Evolutionary conservation across 1,284 basidiomycete species (phyloP), one percentile per base, ranked within the genome.

Genomic region (Ustilago cynodontis): DNA sequence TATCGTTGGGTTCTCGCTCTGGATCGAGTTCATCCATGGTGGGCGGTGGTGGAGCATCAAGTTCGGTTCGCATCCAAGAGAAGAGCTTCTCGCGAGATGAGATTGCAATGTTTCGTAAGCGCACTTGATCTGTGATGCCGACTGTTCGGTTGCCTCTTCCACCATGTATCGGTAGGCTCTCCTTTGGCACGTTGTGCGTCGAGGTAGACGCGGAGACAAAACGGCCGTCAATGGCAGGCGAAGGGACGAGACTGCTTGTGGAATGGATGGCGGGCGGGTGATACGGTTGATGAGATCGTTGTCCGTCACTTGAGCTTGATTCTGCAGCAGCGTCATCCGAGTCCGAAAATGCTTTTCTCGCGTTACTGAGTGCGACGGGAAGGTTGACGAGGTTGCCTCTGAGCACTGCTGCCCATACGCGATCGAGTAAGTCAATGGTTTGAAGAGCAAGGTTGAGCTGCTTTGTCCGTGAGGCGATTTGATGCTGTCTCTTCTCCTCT

Each of bases 31-130:
- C 73, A 18, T 78, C 65, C 62, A 82, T 67, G 13, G 57, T 59
- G 0, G 82, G 82, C 20, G 82, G 82, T 10, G 65, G 60, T 22
- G 74, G 76, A 4, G 64, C 62, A 59, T 81, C 73, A 10, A 82
- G 64, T 43, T 80, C 63, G 4, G 59, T 43, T 3, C 82, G 69
- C 82, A 84, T 83, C 82, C 82, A 84, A 1, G 67, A 64, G 62
- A 84, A 84, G 7, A 84, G 70, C 53, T 78, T 78, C 31, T 84
- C 81, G 13, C 71, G 67, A 3, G 81, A 78, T 14, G 63, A 59
- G 13, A 79, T 58, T 18, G 77, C 76, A 22, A 83, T 80, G 56
- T 84, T 80, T n/a, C 82, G 74, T 55, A 84, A 39, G 16, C 82
- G 60, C 0, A 84, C 72, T 45, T 79, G 64, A 35, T 84, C 78